phyloP scores from a whole-genome alignment of 2,329 filamentous ascomycete genomes.

The Ceratocystis diversiconidia region DNA sequence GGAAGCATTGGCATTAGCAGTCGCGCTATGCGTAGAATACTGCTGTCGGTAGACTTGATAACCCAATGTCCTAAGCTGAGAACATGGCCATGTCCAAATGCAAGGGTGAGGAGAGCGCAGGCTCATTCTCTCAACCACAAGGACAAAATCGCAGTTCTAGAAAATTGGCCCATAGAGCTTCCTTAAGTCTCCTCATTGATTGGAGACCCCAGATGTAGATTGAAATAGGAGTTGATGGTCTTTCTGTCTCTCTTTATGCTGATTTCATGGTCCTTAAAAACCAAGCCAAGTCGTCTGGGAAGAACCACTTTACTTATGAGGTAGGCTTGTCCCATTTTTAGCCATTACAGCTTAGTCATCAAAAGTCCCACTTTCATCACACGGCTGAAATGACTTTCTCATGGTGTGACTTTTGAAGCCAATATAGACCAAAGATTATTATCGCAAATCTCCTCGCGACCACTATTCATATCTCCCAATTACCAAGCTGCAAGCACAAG shows the following conservation, averaged over 20 bases:
- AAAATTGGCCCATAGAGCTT: background rate
- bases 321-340: conserved; percentile 5
- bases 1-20: background rate
- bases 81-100: conserved; percentile 12
- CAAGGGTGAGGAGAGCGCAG: conserved; percentile 10
- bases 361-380: background rate
- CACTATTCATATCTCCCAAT: conserved; percentile 4
- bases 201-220: background rate
- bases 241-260: background rate
- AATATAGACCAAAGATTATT: background rate
- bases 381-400: conserved; percentile 7
- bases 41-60: background rate
- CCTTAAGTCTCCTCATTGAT: background rate
- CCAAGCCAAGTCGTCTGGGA: background rate
- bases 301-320: background rate
- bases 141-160: conserved; percentile 7
- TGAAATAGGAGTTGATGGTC: background rate
- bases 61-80: background rate
- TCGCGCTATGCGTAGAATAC: background rate
- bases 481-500: conserved; percentile 1
- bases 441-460: conserved; percentile 2
- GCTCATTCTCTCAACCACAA: conserved; percentile 15
- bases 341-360: conserved; percentile 11
- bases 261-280: background rate
- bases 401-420: conserved; percentile 13